A percentile compares a stretch with the other conserved stretches of the same genome.
These are phyloP conservation scores for Dujonia santamariae DNA, from an alignment of 1,139 yeast species.

Conservation along the genomic window DNA sequence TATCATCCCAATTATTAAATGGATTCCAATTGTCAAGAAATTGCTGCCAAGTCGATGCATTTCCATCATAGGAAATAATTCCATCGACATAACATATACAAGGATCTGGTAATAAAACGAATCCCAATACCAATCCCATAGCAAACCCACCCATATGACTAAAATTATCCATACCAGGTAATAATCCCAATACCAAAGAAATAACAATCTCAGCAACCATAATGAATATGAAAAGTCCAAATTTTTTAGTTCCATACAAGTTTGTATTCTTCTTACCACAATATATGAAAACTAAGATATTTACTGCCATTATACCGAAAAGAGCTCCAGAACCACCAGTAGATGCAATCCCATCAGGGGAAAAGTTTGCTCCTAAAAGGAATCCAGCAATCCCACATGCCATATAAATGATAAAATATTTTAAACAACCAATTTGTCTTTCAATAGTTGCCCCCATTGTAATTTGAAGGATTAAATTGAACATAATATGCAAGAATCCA, in stretches of 20 bases:
- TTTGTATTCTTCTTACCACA: slow-evolving; percentile 50
- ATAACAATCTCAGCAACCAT: slow-evolving; percentile 58
- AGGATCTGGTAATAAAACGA: slow-evolving; percentile 60
- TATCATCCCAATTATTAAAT: slow-evolving; percentile 30
- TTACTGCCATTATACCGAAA: slow-evolving; percentile 67
- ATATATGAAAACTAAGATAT: slow-evolving; percentile 55
- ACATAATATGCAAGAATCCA: slow-evolving; percentile 66
- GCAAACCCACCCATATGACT: slow-evolving; percentile 78
- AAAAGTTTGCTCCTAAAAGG: slow-evolving; percentile 66
- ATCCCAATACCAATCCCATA: slow-evolving; percentile 54
- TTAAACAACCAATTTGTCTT: slow-evolving; percentile 51
- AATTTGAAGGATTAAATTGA: slow-evolving; percentile 61
- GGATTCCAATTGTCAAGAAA: slow-evolving; percentile 45
- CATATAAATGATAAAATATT: slow-evolving; percentile 57
- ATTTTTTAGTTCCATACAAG: slow-evolving; percentile 42
- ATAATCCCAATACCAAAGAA: slow-evolving; percentile 61
- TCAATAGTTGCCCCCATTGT: slow-evolving; percentile 66
- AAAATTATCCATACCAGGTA: slow-evolving; percentile 76
- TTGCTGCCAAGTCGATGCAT: slow-evolving; percentile 39
- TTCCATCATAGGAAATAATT: slow-evolving; percentile 35
- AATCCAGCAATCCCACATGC: slow-evolving; percentile 68
- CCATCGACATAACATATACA: slow-evolving; percentile 44
- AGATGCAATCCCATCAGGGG: slow-evolving; percentile 67
- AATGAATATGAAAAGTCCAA: slow-evolving; percentile 41
- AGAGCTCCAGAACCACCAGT: slow-evolving; percentile 78